Percentiles rank a stretch among this genome's conserved stretches.
Conservation (phyloP, 106 monocot species). For the Amphibolis antarctica region DNA sequence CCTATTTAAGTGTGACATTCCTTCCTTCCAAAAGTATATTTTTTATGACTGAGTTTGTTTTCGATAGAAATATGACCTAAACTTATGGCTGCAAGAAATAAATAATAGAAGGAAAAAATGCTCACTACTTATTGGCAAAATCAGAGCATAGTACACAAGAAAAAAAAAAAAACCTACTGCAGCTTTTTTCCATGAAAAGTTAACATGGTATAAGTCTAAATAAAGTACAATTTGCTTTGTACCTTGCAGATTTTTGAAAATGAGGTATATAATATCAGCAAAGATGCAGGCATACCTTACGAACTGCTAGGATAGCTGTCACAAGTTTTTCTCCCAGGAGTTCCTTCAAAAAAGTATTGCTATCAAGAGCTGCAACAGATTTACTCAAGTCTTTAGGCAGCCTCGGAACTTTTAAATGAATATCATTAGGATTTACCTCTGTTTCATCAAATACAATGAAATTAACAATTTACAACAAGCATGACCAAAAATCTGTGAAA, state of each 20-base stretch:
- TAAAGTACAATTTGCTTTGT: not conserved
- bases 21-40: no score
- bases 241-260: not conserved
- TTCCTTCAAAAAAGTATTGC: constrained; percentile 43
- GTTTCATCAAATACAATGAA: constrained; percentile 9
- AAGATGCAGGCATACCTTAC: constrained; percentile 39
- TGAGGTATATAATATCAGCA: not conserved
- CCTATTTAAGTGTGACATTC: no score
- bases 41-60: no score
- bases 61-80: no score
- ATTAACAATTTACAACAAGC: not conserved
- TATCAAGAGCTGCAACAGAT: constrained; percentile 58
- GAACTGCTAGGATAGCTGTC: constrained; percentile 47
- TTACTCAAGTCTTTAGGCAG: constrained; percentile 68
- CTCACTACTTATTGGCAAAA: no score
- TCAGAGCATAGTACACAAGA: no score
- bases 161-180: no score
- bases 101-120: no score
- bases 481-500: not conserved
- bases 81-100: no score
- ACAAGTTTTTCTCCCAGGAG: constrained; percentile 71
- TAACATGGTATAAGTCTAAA: no score
- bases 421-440: constrained; percentile 55
- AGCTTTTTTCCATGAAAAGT: no score
- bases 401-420: constrained; percentile 29